Evolutionary conservation across 2,329 filamentous ascomycete species (phyloP).

Genomic region (Pestalotiopsis sp.): DNA sequence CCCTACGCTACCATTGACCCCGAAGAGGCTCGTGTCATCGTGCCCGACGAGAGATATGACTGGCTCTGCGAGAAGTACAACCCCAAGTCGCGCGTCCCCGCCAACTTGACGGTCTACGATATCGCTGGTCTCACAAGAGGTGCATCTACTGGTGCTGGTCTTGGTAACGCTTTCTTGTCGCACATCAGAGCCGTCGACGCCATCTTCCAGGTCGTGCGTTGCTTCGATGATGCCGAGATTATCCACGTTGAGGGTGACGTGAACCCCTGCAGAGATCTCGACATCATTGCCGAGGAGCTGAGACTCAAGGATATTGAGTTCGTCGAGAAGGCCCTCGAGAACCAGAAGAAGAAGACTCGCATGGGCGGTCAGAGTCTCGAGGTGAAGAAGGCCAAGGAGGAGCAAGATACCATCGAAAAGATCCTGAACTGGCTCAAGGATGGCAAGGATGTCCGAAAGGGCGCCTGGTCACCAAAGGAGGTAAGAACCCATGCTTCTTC

Average conservation of each 20-base stretch:
- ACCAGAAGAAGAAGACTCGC: conserved; percentile 89
- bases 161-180: conserved; percentile 96
- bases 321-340: conserved; percentile 90
- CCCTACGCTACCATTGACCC: conserved; percentile 99
- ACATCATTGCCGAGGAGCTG: conserved; percentile 96
- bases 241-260: conserved; percentile 99
- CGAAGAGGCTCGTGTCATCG: conserved; percentile 95
- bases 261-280: conserved; percentile 88
- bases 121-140: conserved; percentile 96
- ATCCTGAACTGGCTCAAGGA: conserved; percentile 79
- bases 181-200: conserved; percentile 98
- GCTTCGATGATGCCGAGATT: conserved; percentile 98
- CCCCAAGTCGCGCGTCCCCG: conserved; percentile 94
- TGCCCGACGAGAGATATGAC: conserved; percentile 94
- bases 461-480: conserved; percentile 90
- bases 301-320: conserved; percentile 99
- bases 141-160: conserved; percentile 94
- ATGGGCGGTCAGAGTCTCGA: conserved; percentile 93
- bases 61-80: conserved; percentile 97
- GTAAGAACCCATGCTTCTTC: conserved; percentile 55
- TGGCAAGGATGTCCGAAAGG: conserved; percentile 92
- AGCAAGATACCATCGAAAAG: conserved; percentile 91
- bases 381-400: conserved; percentile 96
- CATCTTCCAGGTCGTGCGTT: conserved; percentile 95
- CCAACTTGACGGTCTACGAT: conserved; percentile 97